Percentiles rank a stretch among this genome's conserved stretches.
Evolutionary conservation across 1,284 basidiomycete species (phyloP).

Genomic region (Baeospora myosura): DNA sequence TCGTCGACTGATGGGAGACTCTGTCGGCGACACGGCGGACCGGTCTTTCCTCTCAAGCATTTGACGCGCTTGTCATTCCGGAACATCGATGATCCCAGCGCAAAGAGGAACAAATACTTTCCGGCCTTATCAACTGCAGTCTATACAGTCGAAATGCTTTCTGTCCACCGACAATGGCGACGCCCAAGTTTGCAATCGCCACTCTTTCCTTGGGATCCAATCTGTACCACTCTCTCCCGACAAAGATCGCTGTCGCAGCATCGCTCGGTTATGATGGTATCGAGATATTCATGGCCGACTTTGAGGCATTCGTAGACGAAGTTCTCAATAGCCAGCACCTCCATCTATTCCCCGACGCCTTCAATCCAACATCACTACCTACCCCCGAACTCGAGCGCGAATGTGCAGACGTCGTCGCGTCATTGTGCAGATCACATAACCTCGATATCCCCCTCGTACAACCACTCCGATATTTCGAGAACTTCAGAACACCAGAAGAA

Average conservation of each 20-base stretch:
- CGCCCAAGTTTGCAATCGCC: conserved; percentile 18
- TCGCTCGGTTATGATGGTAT: conserved; percentile 19
- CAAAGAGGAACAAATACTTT: too few relatives aligned
- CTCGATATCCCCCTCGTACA: conserved; percentile 19
- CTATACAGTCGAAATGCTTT: too few relatives aligned
- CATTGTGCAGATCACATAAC: conserved; percentile 13
- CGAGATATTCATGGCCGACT: conserved; percentile 22
- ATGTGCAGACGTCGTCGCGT: conserved; percentile 16
- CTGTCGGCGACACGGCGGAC: too few relatives aligned
- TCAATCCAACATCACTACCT: conserved; percentile 1
- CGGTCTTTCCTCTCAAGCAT: too few relatives aligned
- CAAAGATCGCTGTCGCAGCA: conserved; percentile 18
- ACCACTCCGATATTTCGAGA: conserved; percentile 21
- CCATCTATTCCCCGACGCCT: conserved; percentile 13
- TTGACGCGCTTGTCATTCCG: too few relatives aligned
- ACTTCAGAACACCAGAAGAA: conserved; percentile 15
- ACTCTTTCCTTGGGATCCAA: conserved; percentile 19
- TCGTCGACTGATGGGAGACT: too few relatives aligned
- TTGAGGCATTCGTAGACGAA: conserved; percentile 20
- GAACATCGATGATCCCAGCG: too few relatives aligned
- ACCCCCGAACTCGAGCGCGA: conserved; percentile 14
- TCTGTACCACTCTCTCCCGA: conserved; percentile 17
- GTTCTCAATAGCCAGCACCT: conserved; percentile 15
- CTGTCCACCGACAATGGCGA: too few relatives aligned
- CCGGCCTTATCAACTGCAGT: too few relatives aligned